phyloP scores from a whole-genome alignment of 2,329 filamentous ascomycete species.

The Monilinia fructicola region DNA sequence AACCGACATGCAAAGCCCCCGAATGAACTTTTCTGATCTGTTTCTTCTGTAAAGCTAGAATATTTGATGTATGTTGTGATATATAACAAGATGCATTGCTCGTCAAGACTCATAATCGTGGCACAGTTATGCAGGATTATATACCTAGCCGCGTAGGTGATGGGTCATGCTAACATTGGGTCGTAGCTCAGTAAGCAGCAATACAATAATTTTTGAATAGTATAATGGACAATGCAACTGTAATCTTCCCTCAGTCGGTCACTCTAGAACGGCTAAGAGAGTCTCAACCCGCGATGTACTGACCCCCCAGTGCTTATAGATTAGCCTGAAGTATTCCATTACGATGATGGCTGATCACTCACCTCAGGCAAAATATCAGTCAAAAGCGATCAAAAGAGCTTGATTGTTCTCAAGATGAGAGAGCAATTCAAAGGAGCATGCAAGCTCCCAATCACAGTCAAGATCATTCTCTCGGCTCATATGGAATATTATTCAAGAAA shows the following conservation, averaged over 20 bases:
- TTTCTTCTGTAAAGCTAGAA: not conserved
- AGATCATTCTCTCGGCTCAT: too few species aligned
- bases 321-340: too few species aligned
- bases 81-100: not conserved
- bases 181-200: not conserved
- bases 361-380: not conserved
- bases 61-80: not conserved
- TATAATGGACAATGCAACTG: not conserved
- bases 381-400: not conserved
- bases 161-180: not conserved
- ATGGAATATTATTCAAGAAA: not conserved
- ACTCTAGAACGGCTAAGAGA: too few species aligned
- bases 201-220: not conserved
- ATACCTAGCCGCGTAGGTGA: not conserved
- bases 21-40: not conserved
- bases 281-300: too few species aligned
- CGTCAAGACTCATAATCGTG: not conserved
- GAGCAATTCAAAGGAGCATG: not conserved
- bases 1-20: too few species aligned
- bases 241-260: not conserved
- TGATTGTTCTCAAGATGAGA: too few species aligned
- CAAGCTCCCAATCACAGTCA: too few species aligned
- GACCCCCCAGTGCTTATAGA: too few species aligned
- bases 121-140: not conserved
- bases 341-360: not conserved